A percentile compares a stretch with the other conserved stretches of the same genome.
Conservation (phyloP, 768 basidiomycete species). For the Calocybe cyanea region DNA sequence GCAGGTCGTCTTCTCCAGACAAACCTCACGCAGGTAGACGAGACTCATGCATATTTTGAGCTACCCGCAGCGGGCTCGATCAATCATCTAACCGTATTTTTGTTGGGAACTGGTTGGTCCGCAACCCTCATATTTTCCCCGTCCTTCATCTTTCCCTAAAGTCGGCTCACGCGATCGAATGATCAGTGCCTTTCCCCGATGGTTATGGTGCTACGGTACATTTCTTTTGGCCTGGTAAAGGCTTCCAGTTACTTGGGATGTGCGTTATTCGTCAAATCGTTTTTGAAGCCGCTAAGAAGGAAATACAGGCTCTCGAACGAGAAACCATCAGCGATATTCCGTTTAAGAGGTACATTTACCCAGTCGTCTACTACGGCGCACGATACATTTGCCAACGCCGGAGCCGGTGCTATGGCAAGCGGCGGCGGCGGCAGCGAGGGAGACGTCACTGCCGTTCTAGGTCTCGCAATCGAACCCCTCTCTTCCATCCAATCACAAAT, state of each 20-base stretch:
- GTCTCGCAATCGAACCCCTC: slow-evolving; percentile 78
- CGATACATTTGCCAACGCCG: slow-evolving; percentile 32
- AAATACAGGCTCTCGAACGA: slow-evolving; percentile 78
- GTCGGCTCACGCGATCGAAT: too few species aligned
- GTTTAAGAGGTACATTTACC: slow-evolving; percentile 63
- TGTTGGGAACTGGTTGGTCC: slow-evolving; percentile 68
- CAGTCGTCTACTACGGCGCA: slow-evolving; percentile 32
- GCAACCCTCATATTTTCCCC: not conserved
- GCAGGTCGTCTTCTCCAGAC: slow-evolving; percentile 79
- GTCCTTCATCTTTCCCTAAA: not conserved
- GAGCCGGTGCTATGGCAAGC: slow-evolving; percentile 6
- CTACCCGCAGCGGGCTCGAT: slow-evolving; percentile 67
- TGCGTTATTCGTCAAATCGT: slow-evolving; percentile 29
- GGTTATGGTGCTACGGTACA: slow-evolving; percentile 84
- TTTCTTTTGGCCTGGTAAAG: slow-evolving; percentile 83
- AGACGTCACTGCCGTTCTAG: slow-evolving; percentile 70
- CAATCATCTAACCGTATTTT: slow-evolving; percentile 84
- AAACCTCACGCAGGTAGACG: slow-evolving; percentile 76
- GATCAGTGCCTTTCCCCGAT: slow-evolving; percentile 70
- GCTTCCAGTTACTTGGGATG: slow-evolving; percentile 85
- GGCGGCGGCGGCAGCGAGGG: slow-evolving; percentile 30
- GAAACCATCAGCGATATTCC: slow-evolving; percentile 87
- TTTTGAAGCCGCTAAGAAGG: not conserved
- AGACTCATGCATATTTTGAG: slow-evolving; percentile 79
- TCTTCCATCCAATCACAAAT: slow-evolving; percentile 57